phyloP scores from a whole-genome alignment of 805 yeast genomes.

The Phaffomyces thermotolerans region DNA sequence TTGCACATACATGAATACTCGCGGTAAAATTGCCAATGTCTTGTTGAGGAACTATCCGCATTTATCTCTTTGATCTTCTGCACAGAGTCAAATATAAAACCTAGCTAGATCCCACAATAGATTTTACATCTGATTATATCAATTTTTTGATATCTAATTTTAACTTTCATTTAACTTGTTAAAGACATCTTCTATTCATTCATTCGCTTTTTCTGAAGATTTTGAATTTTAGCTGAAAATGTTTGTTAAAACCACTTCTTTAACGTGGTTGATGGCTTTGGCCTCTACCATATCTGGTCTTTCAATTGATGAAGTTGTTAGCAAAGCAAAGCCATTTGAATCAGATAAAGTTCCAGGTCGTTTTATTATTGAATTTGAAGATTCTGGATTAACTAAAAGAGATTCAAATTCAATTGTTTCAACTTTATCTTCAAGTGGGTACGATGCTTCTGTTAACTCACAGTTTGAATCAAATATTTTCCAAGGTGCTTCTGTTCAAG shows the following conservation, averaged over 20 bases:
- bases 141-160: too few relatives aligned
- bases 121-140: too few relatives aligned
- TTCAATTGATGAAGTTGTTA: not conserved
- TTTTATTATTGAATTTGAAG: conserved; percentile 9
- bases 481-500: conserved; percentile 12
- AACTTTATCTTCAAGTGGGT: conserved; percentile 3
- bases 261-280: conserved; percentile 1
- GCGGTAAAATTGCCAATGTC: too few relatives aligned
- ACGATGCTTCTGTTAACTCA: conserved; percentile 5
- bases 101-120: too few relatives aligned
- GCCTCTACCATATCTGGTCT: conserved; percentile 1
- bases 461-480: conserved; percentile 10
- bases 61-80: too few relatives aligned
- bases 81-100: too few relatives aligned
- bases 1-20: too few relatives aligned
- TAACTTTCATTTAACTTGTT: too few relatives aligned
- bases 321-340: not conserved
- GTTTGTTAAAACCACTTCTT: not conserved
- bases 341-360: conserved; percentile 10
- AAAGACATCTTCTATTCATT: not conserved
- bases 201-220: not conserved
- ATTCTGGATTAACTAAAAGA: conserved; percentile 4
- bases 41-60: too few relatives aligned
- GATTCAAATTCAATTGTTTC: conserved; percentile 2
- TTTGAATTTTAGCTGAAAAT: not conserved